Evolutionary conservation across 73 alveolate genomes (phyloP).

Genomic region (Durusdinium trenchii): DNA sequence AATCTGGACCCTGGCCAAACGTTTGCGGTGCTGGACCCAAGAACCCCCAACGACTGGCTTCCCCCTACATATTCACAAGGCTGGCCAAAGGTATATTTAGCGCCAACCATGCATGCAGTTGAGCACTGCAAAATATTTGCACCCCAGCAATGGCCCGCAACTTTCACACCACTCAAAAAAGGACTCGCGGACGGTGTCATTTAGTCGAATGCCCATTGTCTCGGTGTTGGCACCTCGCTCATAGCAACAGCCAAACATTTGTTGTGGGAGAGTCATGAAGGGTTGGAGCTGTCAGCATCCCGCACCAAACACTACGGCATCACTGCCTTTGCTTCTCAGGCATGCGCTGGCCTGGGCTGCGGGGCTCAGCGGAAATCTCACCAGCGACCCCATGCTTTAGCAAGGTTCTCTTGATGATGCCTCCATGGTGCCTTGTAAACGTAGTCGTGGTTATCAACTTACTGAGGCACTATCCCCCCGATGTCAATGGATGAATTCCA

Average conservation of each 20-base stretch:
- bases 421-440: too few relatives aligned
- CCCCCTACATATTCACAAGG: not conserved
- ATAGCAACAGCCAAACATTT: not conserved
- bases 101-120: not conserved
- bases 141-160: not conserved
- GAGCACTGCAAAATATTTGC: not conserved
- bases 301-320: too few relatives aligned
- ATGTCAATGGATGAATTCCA: too few relatives aligned
- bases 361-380: too few relatives aligned
- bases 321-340: too few relatives aligned
- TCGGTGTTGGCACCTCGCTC: not conserved
- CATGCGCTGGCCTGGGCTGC: too few relatives aligned
- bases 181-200: not conserved
- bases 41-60: not conserved
- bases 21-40: not conserved
- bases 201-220: too few relatives aligned
- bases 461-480: too few relatives aligned
- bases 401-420: too few relatives aligned
- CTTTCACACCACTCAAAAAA: not conserved
- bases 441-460: too few relatives aligned
- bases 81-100: not conserved
- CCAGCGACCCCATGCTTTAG: too few relatives aligned
- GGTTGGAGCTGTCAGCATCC: not conserved
- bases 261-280: not conserved
- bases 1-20: constrained; percentile 29